Evolutionary conservation across 306 rosid genomes (phyloP), one percentile per base, ranked within the genome.

Genomic region (Delonix regia): DNA sequence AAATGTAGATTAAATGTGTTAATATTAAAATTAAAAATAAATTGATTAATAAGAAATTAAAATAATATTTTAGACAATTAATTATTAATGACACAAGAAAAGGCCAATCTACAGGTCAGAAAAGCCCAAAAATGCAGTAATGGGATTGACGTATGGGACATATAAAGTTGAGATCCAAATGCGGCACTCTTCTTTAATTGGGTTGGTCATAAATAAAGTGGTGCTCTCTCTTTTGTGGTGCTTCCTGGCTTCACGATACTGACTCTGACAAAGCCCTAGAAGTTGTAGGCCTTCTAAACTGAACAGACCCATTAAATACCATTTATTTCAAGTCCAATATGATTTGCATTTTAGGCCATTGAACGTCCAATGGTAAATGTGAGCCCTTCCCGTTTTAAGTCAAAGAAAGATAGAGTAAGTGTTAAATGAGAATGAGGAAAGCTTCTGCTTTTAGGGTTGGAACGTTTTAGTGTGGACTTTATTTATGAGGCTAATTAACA

Each of bases 221-320:
- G 30, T 5, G 16, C 4, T 19, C 71, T 19, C 14, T 38, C 49
- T 7, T 14, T 15, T 62, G 3, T 9, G 7, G 16, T 5, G 48
- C n/a, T n/a, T 36, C 5, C 70, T 36, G 47, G 10, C 51, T 39
- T 65, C 25, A 65, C 14, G 7, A 38, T n/a, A 38, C 71, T 65
- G 71, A 38, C 71, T 39, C 6, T 12, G 12, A 9, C 4, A 22
- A 6, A 39, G 19, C 19, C 18, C 52, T 34, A 41, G 25, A 41
- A 66, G 10, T 12, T 66, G 71, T 6, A 36, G 48, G 49, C 28
- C 70, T 19, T 4, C 60, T 21, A 21, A 63, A 63, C 15, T 16
- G 44, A 64, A 63, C 15, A 33, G 44, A 64, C 70, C 69, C 70
- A 64, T 64, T 38, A 64, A 36, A n/a, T 16, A 36, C 38, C 48